Percentiles rank a stretch among this genome's conserved stretches.
phyloP scores from a whole-genome alignment of 2,329 filamentous ascomycete species.

The Epichloe festucae region DNA sequence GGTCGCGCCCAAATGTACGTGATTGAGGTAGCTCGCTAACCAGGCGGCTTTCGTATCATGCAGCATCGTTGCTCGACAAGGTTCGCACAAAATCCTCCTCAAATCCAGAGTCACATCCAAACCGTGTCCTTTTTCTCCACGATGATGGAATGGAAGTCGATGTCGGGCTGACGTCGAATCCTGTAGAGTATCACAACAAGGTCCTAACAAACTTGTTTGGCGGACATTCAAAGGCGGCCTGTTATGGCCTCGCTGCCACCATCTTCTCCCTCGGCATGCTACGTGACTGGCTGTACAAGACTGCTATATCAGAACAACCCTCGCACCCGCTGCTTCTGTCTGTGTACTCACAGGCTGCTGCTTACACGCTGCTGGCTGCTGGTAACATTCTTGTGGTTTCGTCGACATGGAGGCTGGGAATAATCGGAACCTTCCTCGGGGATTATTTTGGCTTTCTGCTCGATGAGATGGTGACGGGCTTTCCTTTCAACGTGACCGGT shows the following conservation, averaged over 20 bases:
- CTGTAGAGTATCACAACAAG: constrained; percentile 78
- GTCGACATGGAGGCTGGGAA: constrained; percentile 81
- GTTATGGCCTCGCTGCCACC: constrained; percentile 75
- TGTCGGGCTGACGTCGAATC: constrained; percentile 8
- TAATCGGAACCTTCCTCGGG: constrained; percentile 91
- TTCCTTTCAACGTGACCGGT: constrained; percentile 85
- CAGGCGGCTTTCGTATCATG: background rate
- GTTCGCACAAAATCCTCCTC: constrained; percentile 26
- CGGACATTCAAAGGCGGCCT: constrained; percentile 64
- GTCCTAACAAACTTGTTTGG: constrained; percentile 77
- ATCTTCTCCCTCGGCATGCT: constrained; percentile 90
- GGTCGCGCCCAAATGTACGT: background rate
- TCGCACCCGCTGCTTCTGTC: constrained; percentile 59
- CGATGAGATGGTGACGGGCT: constrained; percentile 86
- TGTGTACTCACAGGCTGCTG: constrained; percentile 45
- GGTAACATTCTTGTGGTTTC: constrained; percentile 80
- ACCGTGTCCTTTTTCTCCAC: constrained; percentile 8
- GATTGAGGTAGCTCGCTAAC: background rate
- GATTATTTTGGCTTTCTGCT: constrained; percentile 99
- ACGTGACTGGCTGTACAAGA: constrained; percentile 79
- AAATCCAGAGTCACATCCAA: background rate
- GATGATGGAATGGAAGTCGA: constrained; percentile 2
- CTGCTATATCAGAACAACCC: constrained; percentile 64
- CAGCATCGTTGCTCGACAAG: constrained; percentile 73
- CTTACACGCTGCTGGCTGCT: constrained; percentile 54